Evolutionary conservation across 2,329 filamentous ascomycete genomes (phyloP).

Genomic region (Trichoderma sp.): DNA sequence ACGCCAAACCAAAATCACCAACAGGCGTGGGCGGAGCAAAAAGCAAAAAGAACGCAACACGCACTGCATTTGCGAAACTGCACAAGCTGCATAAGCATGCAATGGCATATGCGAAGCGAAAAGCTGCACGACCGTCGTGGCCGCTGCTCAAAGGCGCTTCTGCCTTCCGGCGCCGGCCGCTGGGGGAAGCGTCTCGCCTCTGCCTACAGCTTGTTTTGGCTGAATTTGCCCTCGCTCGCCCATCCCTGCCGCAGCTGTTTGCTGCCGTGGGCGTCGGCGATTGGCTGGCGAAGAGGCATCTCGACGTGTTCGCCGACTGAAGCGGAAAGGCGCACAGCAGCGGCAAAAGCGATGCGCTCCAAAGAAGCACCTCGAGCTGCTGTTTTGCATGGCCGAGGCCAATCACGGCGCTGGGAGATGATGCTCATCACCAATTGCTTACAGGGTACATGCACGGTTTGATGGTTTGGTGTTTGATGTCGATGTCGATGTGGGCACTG

Average conservation of each 20-base stretch:
- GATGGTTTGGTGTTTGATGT: background rate
- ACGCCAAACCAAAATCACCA: background rate
- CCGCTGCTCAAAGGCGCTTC: conserved; percentile 43
- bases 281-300: conserved; percentile 15
- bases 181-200: background rate
- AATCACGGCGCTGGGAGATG: conserved; percentile 13
- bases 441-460: background rate
- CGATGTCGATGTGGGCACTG: background rate
- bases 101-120: background rate
- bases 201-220: background rate
- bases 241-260: conserved; percentile 16
- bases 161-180: background rate
- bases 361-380: background rate
- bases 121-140: conserved; percentile 48
- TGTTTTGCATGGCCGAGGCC: background rate
- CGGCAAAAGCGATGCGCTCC: background rate
- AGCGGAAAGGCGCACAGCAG: background rate
- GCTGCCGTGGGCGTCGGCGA: conserved; percentile 21
- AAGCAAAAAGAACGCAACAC: background rate
- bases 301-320: conserved; percentile 12
- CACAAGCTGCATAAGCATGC: conserved; percentile 12
- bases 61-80: background rate
- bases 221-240: background rate
- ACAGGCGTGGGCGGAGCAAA: conserved; percentile 4
- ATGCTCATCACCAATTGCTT: background rate